phyloP scores from a whole-genome alignment of 495 filamentous ascomycete genomes.

The Xylaria curta region DNA sequence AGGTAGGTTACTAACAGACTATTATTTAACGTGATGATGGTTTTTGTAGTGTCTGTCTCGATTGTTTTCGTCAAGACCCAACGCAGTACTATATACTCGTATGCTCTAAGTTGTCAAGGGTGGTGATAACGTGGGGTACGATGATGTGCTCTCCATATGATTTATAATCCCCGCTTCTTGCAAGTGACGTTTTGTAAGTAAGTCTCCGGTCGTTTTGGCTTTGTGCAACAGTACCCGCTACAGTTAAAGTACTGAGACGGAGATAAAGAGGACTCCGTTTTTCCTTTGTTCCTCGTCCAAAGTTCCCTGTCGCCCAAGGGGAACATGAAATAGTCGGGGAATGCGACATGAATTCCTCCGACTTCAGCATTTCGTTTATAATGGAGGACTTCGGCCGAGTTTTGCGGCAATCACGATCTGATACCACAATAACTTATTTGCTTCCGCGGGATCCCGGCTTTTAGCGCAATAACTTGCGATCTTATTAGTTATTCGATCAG shows the following conservation, averaged over 20 bases:
- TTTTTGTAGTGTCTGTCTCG: not conserved
- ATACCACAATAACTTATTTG: too few species aligned
- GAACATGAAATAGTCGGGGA: not conserved
- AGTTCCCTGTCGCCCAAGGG: not conserved
- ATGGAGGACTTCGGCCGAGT: not conserved
- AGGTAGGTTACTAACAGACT: not conserved
- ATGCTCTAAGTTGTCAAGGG: not conserved
- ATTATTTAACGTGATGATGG: too few species aligned
- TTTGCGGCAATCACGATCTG: too few species aligned
- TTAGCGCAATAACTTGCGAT: too few species aligned
- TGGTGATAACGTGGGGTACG: slow-evolving; percentile 11
- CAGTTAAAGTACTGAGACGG: not conserved
- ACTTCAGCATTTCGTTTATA: not conserved
- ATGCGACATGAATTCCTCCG: slow-evolving; percentile 4
- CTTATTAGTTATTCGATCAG: too few species aligned
- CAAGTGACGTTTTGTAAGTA: slow-evolving; percentile 6
- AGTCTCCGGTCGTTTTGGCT: not conserved
- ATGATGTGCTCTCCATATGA: slow-evolving; percentile 2
- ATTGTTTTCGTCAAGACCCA: not conserved
- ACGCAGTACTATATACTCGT: not conserved
- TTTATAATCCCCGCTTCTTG: slow-evolving; percentile 8
- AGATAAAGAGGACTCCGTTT: not conserved
- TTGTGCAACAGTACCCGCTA: too few species aligned
- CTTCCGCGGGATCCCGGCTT: too few species aligned
- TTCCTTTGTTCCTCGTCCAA: not conserved